These are phyloP conservation scores for Ophiostoma triangulosporum DNA, from an alignment of 2,329 filamentous ascomycete genomes.

Conservation along the genomic window DNA sequence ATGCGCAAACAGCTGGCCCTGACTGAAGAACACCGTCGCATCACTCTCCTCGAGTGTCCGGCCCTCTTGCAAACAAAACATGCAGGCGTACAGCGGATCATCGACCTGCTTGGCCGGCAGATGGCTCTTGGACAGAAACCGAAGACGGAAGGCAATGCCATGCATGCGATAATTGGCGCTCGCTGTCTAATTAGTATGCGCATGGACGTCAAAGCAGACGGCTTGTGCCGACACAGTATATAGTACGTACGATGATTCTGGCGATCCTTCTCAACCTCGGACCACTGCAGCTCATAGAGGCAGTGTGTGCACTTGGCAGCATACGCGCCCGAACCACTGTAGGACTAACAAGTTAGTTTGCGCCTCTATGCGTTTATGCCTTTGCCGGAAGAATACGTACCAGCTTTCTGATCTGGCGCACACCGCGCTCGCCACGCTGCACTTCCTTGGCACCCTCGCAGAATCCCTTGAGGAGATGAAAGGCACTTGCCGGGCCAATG, in stretches of 20 bases:
- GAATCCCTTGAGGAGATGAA: slow-evolving; percentile 39
- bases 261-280: slow-evolving; percentile 37
- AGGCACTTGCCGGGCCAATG: slow-evolving; percentile 34
- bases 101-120: slow-evolving; percentile 34
- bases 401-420: slow-evolving; percentile 37
- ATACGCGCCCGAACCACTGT: slow-evolving; percentile 23
- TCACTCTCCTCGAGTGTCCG: slow-evolving; percentile 39
- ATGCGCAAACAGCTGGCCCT: slow-evolving; percentile 38
- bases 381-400: no score
- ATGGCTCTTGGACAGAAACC: slow-evolving; percentile 44
- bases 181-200: slow-evolving; percentile 19
- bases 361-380: no score
- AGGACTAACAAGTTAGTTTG: slow-evolving; percentile 12
- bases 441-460: slow-evolving; percentile 41
- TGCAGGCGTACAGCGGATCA: slow-evolving; percentile 39
- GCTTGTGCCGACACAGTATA: no score
- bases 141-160: slow-evolving; percentile 36
- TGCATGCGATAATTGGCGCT: slow-evolving; percentile 33
- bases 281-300: slow-evolving; percentile 39
- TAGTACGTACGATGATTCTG: slow-evolving; percentile 29
- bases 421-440: slow-evolving; percentile 32
- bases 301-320: slow-evolving; percentile 40
- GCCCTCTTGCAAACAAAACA: slow-evolving; percentile 38
- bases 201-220: no score
- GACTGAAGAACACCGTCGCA: slow-evolving; percentile 42